A percentile compares a stretch with the other conserved stretches of the same genome.
Evolutionary conservation across 345 rosid genomes (phyloP).

Genomic region (Gossypium mustelinum): DNA sequence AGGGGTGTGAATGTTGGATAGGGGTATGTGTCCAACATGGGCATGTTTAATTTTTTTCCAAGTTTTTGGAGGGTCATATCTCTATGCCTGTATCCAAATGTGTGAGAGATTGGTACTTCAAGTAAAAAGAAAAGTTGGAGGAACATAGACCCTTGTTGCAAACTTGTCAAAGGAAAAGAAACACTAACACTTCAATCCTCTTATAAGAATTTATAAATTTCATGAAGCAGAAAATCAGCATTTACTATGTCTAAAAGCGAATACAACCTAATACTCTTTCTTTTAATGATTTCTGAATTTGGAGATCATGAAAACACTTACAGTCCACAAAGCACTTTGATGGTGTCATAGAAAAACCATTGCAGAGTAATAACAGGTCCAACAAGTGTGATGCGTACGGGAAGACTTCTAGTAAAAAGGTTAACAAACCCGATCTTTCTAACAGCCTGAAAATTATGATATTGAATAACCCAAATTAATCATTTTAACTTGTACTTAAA

Average conservation of each 20-base stretch:
- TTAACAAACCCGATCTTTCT: conserved; percentile 48
- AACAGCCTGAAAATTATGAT: conserved; percentile 40
- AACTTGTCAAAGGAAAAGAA: not conserved
- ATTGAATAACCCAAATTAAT: not conserved
- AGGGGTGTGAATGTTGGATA: not conserved
- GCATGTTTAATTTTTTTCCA: not conserved
- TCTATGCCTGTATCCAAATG: not conserved
- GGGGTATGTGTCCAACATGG: not conserved
- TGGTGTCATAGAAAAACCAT: conserved; percentile 58
- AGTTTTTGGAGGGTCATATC: not conserved
- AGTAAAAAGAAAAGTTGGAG: not conserved
- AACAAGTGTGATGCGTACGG: conserved; percentile 51
- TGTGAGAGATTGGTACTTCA: not conserved
- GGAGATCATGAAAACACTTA: conserved; percentile 32
- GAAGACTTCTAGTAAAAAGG: conserved; percentile 64
- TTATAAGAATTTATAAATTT: not conserved
- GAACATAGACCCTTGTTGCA: not conserved
- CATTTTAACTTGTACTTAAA: not conserved
- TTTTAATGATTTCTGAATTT: not conserved
- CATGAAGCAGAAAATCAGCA: not conserved
- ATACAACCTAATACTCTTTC: not conserved
- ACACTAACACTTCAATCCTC: not conserved
- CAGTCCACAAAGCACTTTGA: conserved; percentile 57
- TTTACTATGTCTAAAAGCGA: not conserved
- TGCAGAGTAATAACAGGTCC: conserved; percentile 60